Base-by-base conservation (phyloP, 208 protist genomes). In the Acanthamoeba lenticulata region DNA sequence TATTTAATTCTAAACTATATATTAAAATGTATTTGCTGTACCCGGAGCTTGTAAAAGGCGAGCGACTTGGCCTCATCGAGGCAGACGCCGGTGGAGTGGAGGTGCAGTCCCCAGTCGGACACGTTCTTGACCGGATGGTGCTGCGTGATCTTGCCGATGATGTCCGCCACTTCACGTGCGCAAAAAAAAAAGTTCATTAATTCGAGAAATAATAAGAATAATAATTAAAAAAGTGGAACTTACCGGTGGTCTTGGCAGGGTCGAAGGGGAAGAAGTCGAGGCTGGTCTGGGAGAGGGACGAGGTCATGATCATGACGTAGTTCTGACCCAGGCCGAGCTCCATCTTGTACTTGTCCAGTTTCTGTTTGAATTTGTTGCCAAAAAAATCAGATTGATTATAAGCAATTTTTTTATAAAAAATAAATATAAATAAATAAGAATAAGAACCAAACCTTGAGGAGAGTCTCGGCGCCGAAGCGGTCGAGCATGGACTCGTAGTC, bases 401-500 rank as follows among this genome's bases (percentile, higher is more conserved):
- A n/a, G n/a, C n/a, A n/a, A n/a, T n/a, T n/a, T n/a, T n/a, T n/a
- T n/a, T n/a, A n/a, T n/a, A n/a, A n/a, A n/a, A n/a, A n/a, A n/a
- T n/a, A n/a, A n/a, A n/a, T n/a, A n/a, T n/a, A n/a, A n/a, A n/a
- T n/a, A n/a, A n/a, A n/a, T n/a, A n/a, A n/a, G n/a, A n/a, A n/a
- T n/a, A n/a, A n/a, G n/a, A n/a, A n/a, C n/a, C n/a, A 62, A 29
- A 92, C 86, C 60, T 69, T 77, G n/a, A 92, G 62, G 15, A 92
- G 62, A 19, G 52, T 92, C 27, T 92, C 88, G 62, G 88, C 60
- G 42, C 88, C 88, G 44, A 79, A 92, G 40, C 52, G 62, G 34
- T 92, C 62, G 36, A 92, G 62, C 88, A 92, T 92, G 36, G 88
- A 38, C 24, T 92, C 88, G 44, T 92, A 62, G 88, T 92, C 88